Evolutionary conservation across 176 grass and related monocot species (phyloP).

Genomic region (Microstegium vimineum): DNA sequence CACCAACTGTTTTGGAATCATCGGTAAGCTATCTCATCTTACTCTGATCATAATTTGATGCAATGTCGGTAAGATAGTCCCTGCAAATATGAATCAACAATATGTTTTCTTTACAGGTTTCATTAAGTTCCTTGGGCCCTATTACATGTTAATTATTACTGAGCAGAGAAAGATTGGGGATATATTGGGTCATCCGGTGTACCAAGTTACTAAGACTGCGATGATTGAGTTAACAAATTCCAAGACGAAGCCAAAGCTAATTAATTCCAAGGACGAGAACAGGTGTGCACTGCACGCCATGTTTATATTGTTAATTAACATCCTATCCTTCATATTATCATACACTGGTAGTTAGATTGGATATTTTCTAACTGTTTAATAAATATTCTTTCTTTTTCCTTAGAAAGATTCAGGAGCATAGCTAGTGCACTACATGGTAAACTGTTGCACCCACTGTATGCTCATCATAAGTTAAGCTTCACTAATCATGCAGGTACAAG

Average conservation of each 20-base stretch:
- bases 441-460: not conserved
- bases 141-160: constrained; percentile 97
- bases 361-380: not conserved
- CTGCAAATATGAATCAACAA: not conserved
- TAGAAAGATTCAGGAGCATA: constrained; percentile 2
- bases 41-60: not conserved
- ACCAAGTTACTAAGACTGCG: constrained; percentile 72
- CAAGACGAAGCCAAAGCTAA: constrained; percentile 16
- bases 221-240: constrained; percentile 61
- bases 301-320: not conserved
- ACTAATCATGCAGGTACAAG: constrained; percentile 69
- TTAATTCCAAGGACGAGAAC: constrained; percentile 48
- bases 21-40: constrained; percentile 46
- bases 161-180: constrained; percentile 72
- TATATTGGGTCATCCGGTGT: constrained; percentile 79
- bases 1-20: constrained; percentile 82
- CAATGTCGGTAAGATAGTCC: constrained; percentile 5
- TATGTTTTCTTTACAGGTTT: constrained; percentile 57
- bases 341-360: not conserved
- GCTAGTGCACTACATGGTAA: not conserved
- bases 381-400: not conserved
- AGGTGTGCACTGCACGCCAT: constrained; percentile 19
- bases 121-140: constrained; percentile 91
- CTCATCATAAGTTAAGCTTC: constrained; percentile 17
- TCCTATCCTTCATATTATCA: not conserved